phyloP scores from a whole-genome alignment of 2,329 filamentous ascomycete genomes.

The Hypoxylon sp. region DNA sequence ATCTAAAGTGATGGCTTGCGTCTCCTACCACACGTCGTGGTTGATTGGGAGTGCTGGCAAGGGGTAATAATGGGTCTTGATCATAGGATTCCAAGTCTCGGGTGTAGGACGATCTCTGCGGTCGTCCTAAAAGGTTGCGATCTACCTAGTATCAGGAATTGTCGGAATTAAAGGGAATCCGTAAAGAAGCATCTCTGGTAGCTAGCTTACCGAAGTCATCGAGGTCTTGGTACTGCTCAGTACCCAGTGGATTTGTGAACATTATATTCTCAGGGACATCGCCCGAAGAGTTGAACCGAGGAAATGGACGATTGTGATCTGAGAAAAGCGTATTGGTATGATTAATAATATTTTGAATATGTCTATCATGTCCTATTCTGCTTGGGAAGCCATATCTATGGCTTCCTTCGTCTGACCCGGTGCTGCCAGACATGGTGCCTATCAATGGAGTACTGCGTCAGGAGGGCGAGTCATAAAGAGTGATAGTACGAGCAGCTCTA shows the following conservation, averaged over 20 bases:
- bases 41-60: conserved; percentile 27
- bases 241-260: conserved; percentile 14
- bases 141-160: conserved; percentile 41
- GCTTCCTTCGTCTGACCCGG: conserved; percentile 24
- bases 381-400: conserved; percentile 44
- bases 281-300: conserved; percentile 21
- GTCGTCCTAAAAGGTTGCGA: conserved; percentile 47
- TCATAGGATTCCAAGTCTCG: conserved; percentile 13
- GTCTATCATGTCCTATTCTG: conserved; percentile 44
- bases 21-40: conserved; percentile 51
- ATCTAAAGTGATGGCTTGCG: conserved; percentile 54
- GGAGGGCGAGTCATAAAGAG: background rate
- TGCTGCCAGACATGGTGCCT: conserved; percentile 46
- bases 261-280: conserved; percentile 10
- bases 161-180: background rate
- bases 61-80: conserved; percentile 47
- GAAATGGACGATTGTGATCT: conserved; percentile 26
- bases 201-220: conserved; percentile 53
- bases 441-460: background rate
- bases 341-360: conserved; percentile 53
- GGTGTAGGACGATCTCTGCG: conserved; percentile 25
- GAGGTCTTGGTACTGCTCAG: conserved; percentile 26
- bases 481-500: background rate
- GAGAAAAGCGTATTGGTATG: conserved; percentile 49
- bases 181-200: background rate